phyloP scores from a whole-genome alignment of 108 stramenopile genomes.

The Craspedostauros australis region DNA sequence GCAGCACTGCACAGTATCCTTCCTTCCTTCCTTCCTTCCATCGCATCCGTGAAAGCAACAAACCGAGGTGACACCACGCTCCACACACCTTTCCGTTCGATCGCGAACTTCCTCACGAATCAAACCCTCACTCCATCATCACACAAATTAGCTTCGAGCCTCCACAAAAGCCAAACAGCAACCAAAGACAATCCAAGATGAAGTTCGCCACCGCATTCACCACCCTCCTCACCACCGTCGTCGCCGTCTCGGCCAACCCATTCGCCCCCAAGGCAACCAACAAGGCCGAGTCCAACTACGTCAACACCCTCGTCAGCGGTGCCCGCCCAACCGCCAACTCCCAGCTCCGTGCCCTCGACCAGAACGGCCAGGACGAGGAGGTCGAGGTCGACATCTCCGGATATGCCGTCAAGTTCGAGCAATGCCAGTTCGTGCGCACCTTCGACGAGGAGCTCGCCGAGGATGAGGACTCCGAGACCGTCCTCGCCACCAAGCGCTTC shows the following conservation, averaged over 20 bases:
- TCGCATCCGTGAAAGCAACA: too few species aligned
- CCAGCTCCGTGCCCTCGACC: conserved; percentile 53
- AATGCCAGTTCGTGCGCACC: conserved; percentile 84
- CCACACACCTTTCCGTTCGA: too few species aligned
- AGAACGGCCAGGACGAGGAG: conserved; percentile 33
- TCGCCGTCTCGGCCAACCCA: conserved; percentile 44
- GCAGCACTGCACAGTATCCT: too few species aligned
- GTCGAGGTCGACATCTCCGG: conserved; percentile 58
- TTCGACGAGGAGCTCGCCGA: conserved; percentile 55
- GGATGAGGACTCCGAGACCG: conserved; percentile 48
- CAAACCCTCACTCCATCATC: too few species aligned
- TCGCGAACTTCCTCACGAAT: too few species aligned
- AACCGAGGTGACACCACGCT: too few species aligned
- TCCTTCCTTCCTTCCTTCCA: too few species aligned
- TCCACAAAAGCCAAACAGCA: too few species aligned
- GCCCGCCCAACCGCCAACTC: conserved; percentile 40
- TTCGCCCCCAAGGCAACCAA: conserved; percentile 48
- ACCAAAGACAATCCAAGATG: conserved; percentile 12
- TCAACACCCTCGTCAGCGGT: conserved; percentile 43
- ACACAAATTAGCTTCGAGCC: too few species aligned
- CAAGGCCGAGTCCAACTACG: conserved; percentile 43
- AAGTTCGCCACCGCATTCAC: conserved; percentile 18
- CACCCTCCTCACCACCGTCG: conserved; percentile 12
- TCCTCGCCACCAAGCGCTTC: conserved; percentile 71
- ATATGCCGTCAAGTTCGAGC: conserved; percentile 77